A percentile compares a stretch with the other conserved stretches of the same genome.
Evolutionary conservation across 305 asterid species (phyloP).

Genomic region (Petunia hybrid): DNA sequence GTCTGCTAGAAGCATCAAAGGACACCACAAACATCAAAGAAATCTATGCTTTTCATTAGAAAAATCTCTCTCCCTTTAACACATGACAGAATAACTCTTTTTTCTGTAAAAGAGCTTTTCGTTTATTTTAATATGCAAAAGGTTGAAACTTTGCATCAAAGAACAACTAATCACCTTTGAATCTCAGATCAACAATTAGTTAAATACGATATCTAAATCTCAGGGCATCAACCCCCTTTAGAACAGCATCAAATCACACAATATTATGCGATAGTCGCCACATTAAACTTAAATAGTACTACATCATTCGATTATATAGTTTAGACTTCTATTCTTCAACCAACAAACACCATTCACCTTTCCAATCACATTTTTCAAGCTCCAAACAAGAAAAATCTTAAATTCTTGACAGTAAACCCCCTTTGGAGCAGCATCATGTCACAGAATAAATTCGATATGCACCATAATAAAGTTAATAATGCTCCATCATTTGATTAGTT

Average conservation of each 20-base stretch:
- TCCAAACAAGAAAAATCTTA: too few species aligned
- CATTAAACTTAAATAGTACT: background rate
- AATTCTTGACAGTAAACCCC: background rate
- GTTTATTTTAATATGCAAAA: background rate
- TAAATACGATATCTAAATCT: slow-evolving; percentile 1
- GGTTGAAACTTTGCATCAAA: background rate
- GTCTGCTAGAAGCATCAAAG: background rate
- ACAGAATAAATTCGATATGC: background rate
- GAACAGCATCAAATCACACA: background rate
- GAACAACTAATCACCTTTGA: background rate
- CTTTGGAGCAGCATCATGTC: background rate
- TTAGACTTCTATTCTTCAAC: background rate
- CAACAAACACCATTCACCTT: background rate
- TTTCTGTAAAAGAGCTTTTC: background rate
- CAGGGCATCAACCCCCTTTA: background rate
- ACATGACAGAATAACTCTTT: slow-evolving; percentile 17
- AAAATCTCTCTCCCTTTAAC: background rate
- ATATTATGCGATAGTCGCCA: background rate
- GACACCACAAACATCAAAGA: background rate
- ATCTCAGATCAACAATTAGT: slow-evolving; percentile 18
- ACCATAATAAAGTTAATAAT: background rate
- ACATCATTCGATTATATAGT: slow-evolving; percentile 2
- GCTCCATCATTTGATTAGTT: background rate
- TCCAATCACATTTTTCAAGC: background rate
- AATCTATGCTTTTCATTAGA: background rate